phyloP scores from a whole-genome alignment of 1,284 basidiomycete species.

The Rhodotorula sp. region DNA sequence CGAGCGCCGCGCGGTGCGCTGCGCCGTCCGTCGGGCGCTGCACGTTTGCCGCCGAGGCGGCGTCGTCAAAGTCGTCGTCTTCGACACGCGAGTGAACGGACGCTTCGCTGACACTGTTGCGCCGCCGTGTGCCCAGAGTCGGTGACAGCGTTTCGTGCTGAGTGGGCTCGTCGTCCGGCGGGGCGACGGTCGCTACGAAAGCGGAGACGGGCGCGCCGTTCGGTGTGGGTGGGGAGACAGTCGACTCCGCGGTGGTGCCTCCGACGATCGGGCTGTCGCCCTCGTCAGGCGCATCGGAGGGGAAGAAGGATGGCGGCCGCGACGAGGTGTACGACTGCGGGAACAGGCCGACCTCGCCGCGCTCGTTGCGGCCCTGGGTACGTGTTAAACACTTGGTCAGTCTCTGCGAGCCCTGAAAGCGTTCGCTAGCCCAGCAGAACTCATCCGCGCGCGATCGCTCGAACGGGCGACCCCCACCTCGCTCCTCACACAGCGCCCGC shows the following conservation, averaged over 20 bases:
- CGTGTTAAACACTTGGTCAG: neutral
- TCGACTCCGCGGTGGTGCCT: neutral
- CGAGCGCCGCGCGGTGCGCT: slow-evolving; percentile 34
- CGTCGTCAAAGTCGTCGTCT: slow-evolving; percentile 31
- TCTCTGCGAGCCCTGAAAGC: too few species aligned
- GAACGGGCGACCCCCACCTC: neutral
- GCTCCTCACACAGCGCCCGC: neutral
- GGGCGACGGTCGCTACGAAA: neutral
- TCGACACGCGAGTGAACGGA: slow-evolving; percentile 26
- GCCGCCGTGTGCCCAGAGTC: neutral
- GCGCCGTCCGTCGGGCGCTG: slow-evolving; percentile 7
- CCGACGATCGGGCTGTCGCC: neutral
- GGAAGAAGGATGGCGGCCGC: slow-evolving; percentile 51
- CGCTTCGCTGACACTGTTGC: slow-evolving; percentile 2
- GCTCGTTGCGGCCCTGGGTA: slow-evolving; percentile 83
- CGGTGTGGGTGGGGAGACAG: neutral
- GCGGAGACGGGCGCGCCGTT: neutral
- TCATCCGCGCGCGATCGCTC: neutral
- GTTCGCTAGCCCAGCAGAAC: neutral
- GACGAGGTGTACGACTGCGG: slow-evolving; percentile 85
- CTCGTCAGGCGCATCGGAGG: neutral
- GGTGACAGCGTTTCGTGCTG: slow-evolving; percentile 3
- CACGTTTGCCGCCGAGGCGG: neutral
- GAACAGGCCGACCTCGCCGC: slow-evolving; percentile 83
- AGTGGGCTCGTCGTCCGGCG: neutral